Conservation (phyloP, 176 grass and related monocot species). For the Triticum urartu region DNA sequence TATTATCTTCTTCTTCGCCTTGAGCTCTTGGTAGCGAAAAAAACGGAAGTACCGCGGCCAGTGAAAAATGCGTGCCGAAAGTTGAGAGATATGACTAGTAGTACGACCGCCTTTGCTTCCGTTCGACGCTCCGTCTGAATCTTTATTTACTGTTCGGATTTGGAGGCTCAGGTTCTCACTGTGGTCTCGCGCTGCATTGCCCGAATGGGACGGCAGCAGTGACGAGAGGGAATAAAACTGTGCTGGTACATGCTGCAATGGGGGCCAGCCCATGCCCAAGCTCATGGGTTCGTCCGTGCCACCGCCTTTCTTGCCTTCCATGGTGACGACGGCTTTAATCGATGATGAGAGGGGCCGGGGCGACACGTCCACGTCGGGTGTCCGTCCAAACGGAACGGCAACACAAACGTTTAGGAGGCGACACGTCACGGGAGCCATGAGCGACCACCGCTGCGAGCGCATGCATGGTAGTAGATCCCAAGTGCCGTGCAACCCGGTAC, state of each 20-base stretch:
- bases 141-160: background rate
- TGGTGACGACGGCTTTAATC: slow-evolving; percentile 60
- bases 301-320: slow-evolving; percentile 38
- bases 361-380: background rate
- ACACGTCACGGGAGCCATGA: too few species aligned
- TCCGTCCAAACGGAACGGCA: background rate
- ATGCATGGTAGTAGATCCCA: too few species aligned
- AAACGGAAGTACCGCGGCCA: background rate
- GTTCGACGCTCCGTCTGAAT: slow-evolving; percentile 14
- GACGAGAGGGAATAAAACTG: background rate
- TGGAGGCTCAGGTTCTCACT: background rate
- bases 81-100: background rate
- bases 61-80: background rate
- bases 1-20: background rate
- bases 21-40: background rate
- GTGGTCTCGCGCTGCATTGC: background rate
- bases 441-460: too few species aligned
- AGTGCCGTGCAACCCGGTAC: too few species aligned
- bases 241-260: too few species aligned
- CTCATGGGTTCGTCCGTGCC: background rate
- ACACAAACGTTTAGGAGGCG: background rate
- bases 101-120: slow-evolving; percentile 17
- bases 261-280: background rate
- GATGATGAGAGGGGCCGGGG: background rate
- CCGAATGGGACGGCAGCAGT: background rate